Percentiles rank a stretch among this genome's conserved stretches.
Conservation (phyloP, 257 asterid genomes). For the Cynanchum wilfordii region DNA sequence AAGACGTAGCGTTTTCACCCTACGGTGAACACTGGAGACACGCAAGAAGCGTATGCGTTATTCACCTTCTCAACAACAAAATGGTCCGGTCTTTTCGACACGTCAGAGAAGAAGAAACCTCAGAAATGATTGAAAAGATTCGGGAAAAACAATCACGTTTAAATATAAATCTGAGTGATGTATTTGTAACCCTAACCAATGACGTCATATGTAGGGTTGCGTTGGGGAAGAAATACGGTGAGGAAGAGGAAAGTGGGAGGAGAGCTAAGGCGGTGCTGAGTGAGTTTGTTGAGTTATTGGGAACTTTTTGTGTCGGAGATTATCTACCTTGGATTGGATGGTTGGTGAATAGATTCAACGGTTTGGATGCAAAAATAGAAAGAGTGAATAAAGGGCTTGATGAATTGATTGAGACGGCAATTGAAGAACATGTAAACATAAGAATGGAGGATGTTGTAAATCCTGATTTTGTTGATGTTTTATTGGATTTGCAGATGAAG, state of each 20-base stretch:
- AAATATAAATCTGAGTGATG: conserved; percentile 17
- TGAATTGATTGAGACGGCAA: conserved; percentile 3
- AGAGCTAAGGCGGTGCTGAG: background rate
- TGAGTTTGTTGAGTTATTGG: conserved; percentile 3
- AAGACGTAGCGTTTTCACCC: background rate
- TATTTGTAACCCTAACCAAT: conserved; percentile 19
- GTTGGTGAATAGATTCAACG: conserved; percentile 10
- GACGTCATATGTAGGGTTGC: conserved; percentile 34
- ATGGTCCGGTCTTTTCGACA: conserved; percentile 8
- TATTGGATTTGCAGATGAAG: background rate
- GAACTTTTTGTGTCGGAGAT: background rate
- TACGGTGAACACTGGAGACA: conserved; percentile 25
- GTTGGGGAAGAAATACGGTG: conserved; percentile 30
- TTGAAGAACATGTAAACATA: conserved; percentile 8
- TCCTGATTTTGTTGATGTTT: conserved; percentile 14
- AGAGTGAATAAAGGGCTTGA: conserved; percentile 3
- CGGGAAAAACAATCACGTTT: background rate
- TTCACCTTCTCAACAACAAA: conserved; percentile 18
- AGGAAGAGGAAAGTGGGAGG: conserved; percentile 20
- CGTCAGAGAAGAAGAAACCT: conserved; percentile 14
- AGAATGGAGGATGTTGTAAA: background rate
- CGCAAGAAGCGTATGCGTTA: background rate
- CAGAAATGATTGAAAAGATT: conserved; percentile 7
- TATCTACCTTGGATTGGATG: conserved; percentile 18
- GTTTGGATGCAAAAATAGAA: background rate